phyloP scores from a whole-genome alignment of 2,329 filamentous ascomycete species.

The Lecanosticta acicola region DNA sequence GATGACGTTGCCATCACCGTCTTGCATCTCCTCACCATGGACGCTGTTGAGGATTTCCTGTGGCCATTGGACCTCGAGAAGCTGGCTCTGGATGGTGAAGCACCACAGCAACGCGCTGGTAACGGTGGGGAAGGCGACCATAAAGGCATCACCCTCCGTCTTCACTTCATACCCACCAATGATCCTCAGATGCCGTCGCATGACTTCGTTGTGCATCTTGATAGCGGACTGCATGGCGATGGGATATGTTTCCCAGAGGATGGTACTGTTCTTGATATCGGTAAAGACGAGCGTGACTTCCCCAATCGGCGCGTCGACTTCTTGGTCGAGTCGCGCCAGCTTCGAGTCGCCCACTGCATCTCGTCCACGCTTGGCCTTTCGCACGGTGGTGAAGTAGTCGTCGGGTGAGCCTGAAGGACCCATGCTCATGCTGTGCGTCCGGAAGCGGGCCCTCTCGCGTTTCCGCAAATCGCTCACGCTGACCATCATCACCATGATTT shows the following conservation, averaged over 20 bases:
- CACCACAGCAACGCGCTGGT: slow-evolving; percentile 94
- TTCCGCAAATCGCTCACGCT: slow-evolving; percentile 87
- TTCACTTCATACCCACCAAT: slow-evolving; percentile 99
- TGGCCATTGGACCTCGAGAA: slow-evolving; percentile 89
- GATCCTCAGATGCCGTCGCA: slow-evolving; percentile 85
- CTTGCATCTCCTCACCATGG: slow-evolving; percentile 73
- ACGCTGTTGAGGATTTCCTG: slow-evolving; percentile 83
- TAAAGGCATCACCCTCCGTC: slow-evolving; percentile 98
- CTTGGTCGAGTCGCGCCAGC: slow-evolving; percentile 77
- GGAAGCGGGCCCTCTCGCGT: slow-evolving; percentile 67
- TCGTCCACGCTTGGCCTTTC: slow-evolving; percentile 56
- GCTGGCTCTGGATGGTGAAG: slow-evolving; percentile 83
- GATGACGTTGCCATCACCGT: slow-evolving; percentile 81
- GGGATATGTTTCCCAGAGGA: slow-evolving; percentile 91
- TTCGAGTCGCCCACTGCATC: slow-evolving; percentile 72
- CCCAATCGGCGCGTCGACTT: slow-evolving; percentile 85
- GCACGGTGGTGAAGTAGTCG: slow-evolving; percentile 60
- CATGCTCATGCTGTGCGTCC: slow-evolving; percentile 79
- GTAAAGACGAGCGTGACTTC: slow-evolving; percentile 94
- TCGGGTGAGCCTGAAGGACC: slow-evolving; percentile 69
- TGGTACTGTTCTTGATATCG: slow-evolving; percentile 97
- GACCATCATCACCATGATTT: slow-evolving; percentile 99
- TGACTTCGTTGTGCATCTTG: slow-evolving; percentile 93
- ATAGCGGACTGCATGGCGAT: slow-evolving; percentile 95
- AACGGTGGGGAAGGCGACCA: slow-evolving; percentile 96